Evolutionary conservation across 164 flowering plant species (phyloP).

Genomic region (Stephania cephalantha): DNA sequence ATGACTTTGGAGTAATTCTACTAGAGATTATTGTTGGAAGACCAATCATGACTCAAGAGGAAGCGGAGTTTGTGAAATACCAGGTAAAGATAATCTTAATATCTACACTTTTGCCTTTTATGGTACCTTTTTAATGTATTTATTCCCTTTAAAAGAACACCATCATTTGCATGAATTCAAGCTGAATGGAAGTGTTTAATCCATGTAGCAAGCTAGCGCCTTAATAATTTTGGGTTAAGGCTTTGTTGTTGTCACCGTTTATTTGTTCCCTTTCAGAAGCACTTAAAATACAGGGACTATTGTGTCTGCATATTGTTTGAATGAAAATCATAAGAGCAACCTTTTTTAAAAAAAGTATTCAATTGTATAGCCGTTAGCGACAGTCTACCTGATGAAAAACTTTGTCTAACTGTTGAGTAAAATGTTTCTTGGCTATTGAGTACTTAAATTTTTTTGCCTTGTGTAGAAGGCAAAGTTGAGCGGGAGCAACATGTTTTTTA

Average conservation of each 20-base stretch:
- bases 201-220: neutral
- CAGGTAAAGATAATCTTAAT: conserved; percentile 30
- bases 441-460: neutral
- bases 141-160: neutral
- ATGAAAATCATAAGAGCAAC: too few relatives aligned
- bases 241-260: neutral
- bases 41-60: conserved; percentile 32
- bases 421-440: neutral
- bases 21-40: conserved; percentile 63
- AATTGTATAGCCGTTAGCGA: neutral
- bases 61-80: conserved; percentile 36
- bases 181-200: neutral
- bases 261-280: too few relatives aligned
- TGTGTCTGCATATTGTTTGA: too few relatives aligned
- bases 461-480: neutral
- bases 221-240: neutral
- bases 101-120: neutral
- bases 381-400: neutral
- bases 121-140: neutral
- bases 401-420: neutral
- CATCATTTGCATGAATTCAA: too few relatives aligned
- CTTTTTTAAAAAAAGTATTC: neutral
- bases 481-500: neutral
- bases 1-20: conserved; percentile 71
- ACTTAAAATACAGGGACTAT: too few relatives aligned